Conservation (phyloP, 1,139 yeast genomes). For the Protomyces macrosporus region DNA sequence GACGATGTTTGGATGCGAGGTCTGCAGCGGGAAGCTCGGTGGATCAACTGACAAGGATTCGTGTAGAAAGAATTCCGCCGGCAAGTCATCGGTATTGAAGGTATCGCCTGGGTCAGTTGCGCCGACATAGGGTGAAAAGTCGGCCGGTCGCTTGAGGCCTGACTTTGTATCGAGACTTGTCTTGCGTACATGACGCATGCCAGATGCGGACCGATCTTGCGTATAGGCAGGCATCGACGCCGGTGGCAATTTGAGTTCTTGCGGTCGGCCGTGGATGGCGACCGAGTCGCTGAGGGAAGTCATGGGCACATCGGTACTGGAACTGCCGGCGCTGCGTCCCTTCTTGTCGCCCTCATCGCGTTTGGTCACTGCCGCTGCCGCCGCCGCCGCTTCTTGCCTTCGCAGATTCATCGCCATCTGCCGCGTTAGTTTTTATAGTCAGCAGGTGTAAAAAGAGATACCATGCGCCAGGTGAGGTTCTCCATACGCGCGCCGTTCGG, state of each 20-base stretch:
- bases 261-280: constrained; percentile 6
- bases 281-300: background rate
- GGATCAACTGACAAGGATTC: constrained; percentile 11
- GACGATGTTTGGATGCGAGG: constrained; percentile 22
- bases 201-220: background rate
- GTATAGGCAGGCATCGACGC: constrained; percentile 17
- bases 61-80: constrained; percentile 31
- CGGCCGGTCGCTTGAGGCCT: constrained; percentile 34
- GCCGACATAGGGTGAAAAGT: constrained; percentile 32
- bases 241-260: background rate
- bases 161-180: constrained; percentile 14
- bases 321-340: constrained; percentile 5
- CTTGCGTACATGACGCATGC: constrained; percentile 1
- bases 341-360: background rate
- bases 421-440: background rate
- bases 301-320: background rate
- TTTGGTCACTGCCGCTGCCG: background rate
- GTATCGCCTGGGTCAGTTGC: constrained; percentile 12
- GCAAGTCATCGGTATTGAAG: background rate
- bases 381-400: constrained; percentile 26
- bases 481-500: constrained; percentile 74
- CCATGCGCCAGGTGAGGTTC: constrained; percentile 77
- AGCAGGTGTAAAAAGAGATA: background rate
- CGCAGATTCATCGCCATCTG: constrained; percentile 52
- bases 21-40: constrained; percentile 24